Conservation (phyloP, 2,329 filamentous ascomycete species). For the Colletotrichum sp. region DNA sequence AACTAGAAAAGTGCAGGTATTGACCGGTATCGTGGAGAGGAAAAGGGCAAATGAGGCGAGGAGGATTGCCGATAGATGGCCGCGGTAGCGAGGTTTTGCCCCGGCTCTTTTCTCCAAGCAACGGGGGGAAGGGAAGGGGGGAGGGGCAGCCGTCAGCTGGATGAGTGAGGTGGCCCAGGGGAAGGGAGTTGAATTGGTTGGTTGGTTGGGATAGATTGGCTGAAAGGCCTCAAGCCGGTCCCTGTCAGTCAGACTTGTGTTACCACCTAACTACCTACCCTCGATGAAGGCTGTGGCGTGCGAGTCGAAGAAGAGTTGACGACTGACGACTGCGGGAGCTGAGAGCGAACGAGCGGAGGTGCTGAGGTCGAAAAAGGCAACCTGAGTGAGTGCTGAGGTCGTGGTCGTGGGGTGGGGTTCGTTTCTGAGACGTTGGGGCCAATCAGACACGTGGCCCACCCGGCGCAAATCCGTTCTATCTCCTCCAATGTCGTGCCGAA, state of each 20-base stretch:
- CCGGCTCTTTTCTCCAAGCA: neutral
- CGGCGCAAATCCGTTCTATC: constrained; percentile 7
- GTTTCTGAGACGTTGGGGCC: neutral
- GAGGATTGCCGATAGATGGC: neutral
- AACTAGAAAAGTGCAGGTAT: neutral
- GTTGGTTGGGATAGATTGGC: neutral
- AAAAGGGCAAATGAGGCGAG: neutral
- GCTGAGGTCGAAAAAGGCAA: neutral
- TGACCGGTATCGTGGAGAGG: neutral
- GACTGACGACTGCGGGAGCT: neutral
- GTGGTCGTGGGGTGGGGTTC: neutral
- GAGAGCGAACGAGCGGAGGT: neutral
- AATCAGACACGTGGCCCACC: neutral
- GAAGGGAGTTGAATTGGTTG: neutral
- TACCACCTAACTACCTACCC: neutral
- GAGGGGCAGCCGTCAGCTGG: neutral
- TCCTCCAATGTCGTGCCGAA: neutral
- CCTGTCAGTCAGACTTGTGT: neutral
- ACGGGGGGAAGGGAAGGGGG: neutral
- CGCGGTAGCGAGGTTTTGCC: neutral
- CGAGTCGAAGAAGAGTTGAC: neutral
- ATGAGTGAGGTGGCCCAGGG: neutral
- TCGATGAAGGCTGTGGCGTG: neutral
- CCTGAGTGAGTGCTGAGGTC: neutral
- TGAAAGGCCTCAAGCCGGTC: neutral